These are phyloP conservation scores for Lactarius psammicola DNA, from an alignment of 768 basidiomycete genomes.

Conservation along the genomic window DNA sequence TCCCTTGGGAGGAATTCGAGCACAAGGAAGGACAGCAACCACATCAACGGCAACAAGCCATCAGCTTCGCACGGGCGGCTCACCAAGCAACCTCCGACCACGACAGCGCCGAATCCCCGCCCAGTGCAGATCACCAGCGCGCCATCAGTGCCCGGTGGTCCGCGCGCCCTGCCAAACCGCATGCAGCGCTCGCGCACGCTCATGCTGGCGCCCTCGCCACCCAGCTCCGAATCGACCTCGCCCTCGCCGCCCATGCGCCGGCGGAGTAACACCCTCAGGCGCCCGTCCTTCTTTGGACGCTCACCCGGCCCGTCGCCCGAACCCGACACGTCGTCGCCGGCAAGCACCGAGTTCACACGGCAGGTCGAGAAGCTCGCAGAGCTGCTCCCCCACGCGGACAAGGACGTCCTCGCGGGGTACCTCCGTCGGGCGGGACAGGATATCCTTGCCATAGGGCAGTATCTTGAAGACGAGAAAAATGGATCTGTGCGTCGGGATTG, in stretches of 20 bases:
- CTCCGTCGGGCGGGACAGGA: constrained; percentile 73
- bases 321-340: background rate
- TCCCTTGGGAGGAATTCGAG: constrained; percentile 30
- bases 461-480: constrained; percentile 80
- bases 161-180: constrained; percentile 62
- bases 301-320: constrained; percentile 20
- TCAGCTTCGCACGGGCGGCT: constrained; percentile 26
- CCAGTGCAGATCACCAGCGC: constrained; percentile 36
- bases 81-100: constrained; percentile 39
- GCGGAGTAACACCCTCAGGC: constrained; percentile 29
- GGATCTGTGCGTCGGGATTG: constrained; percentile 49
- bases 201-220: constrained; percentile 40
- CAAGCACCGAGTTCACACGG: constrained; percentile 50
- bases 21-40: constrained; percentile 22
- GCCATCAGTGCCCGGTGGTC: constrained; percentile 70
- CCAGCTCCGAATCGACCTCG: constrained; percentile 41
- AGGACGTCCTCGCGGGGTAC: constrained; percentile 65
- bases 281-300: constrained; percentile 37
- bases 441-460: constrained; percentile 83
- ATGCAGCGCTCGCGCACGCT: constrained; percentile 68
- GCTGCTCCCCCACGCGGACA: constrained; percentile 71
- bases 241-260: constrained; percentile 33
- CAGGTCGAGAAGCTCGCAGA: constrained; percentile 72
- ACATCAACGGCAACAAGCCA: background rate
- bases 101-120: constrained; percentile 37